Evolutionary conservation across 192 early-diverging fungal species (phyloP).

Genomic region (Backusella australiensis): DNA sequence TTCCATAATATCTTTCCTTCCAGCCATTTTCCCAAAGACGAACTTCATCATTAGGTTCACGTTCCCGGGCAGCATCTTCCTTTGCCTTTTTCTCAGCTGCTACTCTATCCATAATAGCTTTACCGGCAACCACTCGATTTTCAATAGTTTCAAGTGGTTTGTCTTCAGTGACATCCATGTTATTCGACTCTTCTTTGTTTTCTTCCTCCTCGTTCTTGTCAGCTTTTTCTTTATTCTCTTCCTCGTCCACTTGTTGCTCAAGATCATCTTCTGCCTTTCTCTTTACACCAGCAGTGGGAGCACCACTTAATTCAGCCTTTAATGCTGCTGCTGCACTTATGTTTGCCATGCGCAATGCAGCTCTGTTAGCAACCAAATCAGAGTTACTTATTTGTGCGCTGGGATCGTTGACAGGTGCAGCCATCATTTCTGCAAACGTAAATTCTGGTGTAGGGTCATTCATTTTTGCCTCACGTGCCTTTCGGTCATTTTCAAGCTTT

Average conservation of each 20-base stretch:
- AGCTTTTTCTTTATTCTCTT: slow-evolving; percentile 17
- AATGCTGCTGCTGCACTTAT: slow-evolving; percentile 64
- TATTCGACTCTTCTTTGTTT: not conserved
- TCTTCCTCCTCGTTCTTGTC: slow-evolving; percentile 14
- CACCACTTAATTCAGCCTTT: slow-evolving; percentile 54
- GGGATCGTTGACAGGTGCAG: slow-evolving; percentile 42
- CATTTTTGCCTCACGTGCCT: not conserved
- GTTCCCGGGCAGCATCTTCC: slow-evolving; percentile 56
- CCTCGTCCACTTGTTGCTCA: slow-evolving; percentile 29
- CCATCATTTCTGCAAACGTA: slow-evolving; percentile 34
- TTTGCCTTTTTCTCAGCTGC: slow-evolving; percentile 55
- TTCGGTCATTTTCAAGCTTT: slow-evolving; percentile 31
- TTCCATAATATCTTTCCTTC: slow-evolving; percentile 69
- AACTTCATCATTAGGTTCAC: slow-evolving; percentile 56
- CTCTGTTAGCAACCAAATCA: slow-evolving; percentile 43
- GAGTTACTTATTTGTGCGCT: slow-evolving; percentile 48
- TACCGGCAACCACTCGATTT: slow-evolving; percentile 33
- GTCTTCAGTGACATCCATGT: slow-evolving; percentile 35
- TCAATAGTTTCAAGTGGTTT: slow-evolving; percentile 40
- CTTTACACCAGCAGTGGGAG: slow-evolving; percentile 36
- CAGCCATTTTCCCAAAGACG: slow-evolving; percentile 76
- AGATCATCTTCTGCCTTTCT: slow-evolving; percentile 48
- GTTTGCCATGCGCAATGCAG: slow-evolving; percentile 41
- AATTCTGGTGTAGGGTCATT: not conserved
- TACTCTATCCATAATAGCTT: slow-evolving; percentile 37